Conservation (phyloP, 768 basidiomycete genomes). For the Leccinum boreale region DNA sequence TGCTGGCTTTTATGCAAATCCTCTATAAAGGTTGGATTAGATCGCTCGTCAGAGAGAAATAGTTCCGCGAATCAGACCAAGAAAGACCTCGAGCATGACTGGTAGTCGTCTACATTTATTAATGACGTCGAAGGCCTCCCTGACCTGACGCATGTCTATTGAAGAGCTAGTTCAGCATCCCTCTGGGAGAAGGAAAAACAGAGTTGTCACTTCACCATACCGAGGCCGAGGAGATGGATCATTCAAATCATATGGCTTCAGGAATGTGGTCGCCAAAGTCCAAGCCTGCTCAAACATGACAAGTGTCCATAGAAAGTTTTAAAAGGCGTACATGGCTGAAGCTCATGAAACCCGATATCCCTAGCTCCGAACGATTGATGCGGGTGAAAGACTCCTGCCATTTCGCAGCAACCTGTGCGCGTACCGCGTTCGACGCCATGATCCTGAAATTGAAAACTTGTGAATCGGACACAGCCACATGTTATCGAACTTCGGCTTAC, state of each 20-base stretch:
- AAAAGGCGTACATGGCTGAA: constrained; percentile 53
- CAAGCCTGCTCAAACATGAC: constrained; percentile 48
- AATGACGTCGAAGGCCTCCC: constrained; percentile 56
- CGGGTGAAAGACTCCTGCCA: constrained; percentile 71
- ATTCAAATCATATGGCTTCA: constrained; percentile 54
- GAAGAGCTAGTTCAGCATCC: background rate
- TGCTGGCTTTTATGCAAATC: constrained; percentile 57
- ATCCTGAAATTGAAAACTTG: background rate
- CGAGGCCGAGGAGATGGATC: constrained; percentile 30
- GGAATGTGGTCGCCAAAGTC: constrained; percentile 49
- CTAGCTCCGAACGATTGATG: constrained; percentile 54
- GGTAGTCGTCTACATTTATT: constrained; percentile 58
- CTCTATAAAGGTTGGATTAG: constrained; percentile 39
- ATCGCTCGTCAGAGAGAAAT: background rate
- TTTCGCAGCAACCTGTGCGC: constrained; percentile 61
- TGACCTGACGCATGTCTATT: constrained; percentile 47
- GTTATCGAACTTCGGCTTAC: background rate
- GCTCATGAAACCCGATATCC: constrained; percentile 60
- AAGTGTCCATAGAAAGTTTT: background rate
- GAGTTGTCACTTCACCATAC: constrained; percentile 23
- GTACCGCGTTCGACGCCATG: constrained; percentile 63
- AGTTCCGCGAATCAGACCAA: constrained; percentile 44
- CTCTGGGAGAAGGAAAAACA: background rate
- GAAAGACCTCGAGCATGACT: constrained; percentile 64
- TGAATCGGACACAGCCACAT: constrained; percentile 21